Evolutionary conservation across 106 monocot species (phyloP).

Genomic region (Cymbidium sinense): DNA sequence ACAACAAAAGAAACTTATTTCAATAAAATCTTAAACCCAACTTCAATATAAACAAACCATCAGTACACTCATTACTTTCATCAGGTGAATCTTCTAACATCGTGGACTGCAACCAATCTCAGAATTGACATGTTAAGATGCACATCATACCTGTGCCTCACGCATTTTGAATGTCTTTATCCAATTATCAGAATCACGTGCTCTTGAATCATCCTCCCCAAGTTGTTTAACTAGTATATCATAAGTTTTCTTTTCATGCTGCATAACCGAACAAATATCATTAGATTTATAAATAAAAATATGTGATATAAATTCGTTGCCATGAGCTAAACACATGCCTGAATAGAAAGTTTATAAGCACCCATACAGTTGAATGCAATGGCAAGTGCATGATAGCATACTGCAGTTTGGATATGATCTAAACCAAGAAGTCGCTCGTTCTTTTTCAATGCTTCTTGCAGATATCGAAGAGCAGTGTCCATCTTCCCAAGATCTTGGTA

Average conservation of each 20-base stretch:
- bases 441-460: constrained; percentile 93
- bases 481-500: constrained; percentile 93
- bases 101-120: too few relatives aligned
- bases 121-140: neutral
- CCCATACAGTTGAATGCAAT: constrained; percentile 97
- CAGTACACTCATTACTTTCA: neutral
- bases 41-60: neutral
- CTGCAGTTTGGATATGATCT: constrained; percentile 94
- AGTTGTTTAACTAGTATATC: constrained; percentile 94
- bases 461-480: constrained; percentile 80
- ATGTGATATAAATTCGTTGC: neutral
- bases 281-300: neutral
- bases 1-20: neutral
- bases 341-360: constrained; percentile 89
- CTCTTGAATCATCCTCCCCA: constrained; percentile 88
- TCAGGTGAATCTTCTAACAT: too few relatives aligned
- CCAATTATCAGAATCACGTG: constrained; percentile 88
- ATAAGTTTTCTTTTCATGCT: constrained; percentile 95
- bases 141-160: constrained; percentile 62
- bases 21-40: too few relatives aligned
- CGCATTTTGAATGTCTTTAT: constrained; percentile 85
- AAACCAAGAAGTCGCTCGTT: constrained; percentile 88
- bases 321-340: constrained; percentile 32
- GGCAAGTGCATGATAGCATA: constrained; percentile 98
- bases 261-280: constrained; percentile 9